Evolutionary conservation across 2,329 filamentous ascomycete genomes (phyloP), one percentile per base, ranked within the genome.

Genomic region (Trematosphaeria pertusa): DNA sequence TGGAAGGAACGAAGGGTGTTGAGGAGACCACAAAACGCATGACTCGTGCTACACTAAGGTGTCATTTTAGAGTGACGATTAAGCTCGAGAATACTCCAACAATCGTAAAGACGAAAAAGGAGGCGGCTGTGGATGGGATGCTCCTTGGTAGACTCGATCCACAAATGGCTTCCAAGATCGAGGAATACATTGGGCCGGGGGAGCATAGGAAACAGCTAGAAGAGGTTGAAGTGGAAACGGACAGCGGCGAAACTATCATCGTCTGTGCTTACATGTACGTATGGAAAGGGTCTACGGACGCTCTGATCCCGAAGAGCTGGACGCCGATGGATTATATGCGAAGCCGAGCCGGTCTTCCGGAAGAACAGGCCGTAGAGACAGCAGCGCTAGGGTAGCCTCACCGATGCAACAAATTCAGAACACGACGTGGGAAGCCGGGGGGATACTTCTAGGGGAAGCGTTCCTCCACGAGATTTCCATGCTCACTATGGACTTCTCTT

Each of bases 201-300:
- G 22, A 46, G n/a, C 47, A 42, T 24, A 24, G 26, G 11, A 42
- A 37, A 18, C 30, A 36, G 14, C 33, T 37, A 4, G 33, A 35
- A 14, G 42, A 53, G 31, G 42, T 46, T 11, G 42, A 50, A 21
- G 36, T 47, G 19, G 33, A 40, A 17, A 12, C 35, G 15, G 12
- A 6, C 5, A 26, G 41, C 8, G 37, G 33, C 5, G 32, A 43
- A 12, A 34, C 39, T 30, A 18, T 37, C 2, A 28, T 22, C 1
- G 38, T 49, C 3, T 32, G 12, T 28, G 46, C 50, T 9, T 37
- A 46, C 37, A 35, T 40, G 10, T 49, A 49, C 18, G 42, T 52
- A 17, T 49, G 42, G 42, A 36, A 46, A 5, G 31, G 37, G 2
- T 21, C 22, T 12, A 15, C 32, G 26, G 21, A 32, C 1, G 8